Conservation (phyloP, 108 stramenopile genomes). For the Cyclotella cryptica region DNA sequence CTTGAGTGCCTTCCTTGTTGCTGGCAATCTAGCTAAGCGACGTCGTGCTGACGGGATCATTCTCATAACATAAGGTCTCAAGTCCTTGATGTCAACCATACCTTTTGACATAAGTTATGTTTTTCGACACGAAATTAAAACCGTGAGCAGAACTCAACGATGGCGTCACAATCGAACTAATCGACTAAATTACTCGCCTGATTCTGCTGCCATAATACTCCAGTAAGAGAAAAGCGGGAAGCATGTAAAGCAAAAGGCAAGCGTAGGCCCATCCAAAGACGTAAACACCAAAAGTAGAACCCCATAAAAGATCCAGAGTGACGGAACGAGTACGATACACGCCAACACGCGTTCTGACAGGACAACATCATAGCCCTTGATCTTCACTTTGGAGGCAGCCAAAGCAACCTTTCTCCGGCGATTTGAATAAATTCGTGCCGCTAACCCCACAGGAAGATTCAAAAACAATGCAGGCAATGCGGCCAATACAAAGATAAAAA, state of each 20-base stretch:
- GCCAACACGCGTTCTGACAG: slow-evolving; percentile 94
- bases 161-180: neutral
- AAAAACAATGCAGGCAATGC: slow-evolving; percentile 89
- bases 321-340: slow-evolving; percentile 95
- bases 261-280: slow-evolving; percentile 77
- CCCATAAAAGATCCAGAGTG: slow-evolving; percentile 91
- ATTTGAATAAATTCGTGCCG: slow-evolving; percentile 86
- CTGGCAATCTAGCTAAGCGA: slow-evolving; percentile 72
- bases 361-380: slow-evolving; percentile 94
- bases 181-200: slow-evolving; percentile 10
- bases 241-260: slow-evolving; percentile 81
- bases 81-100: slow-evolving; percentile 95
- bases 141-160: neutral
- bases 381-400: slow-evolving; percentile 94
- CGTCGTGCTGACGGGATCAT: slow-evolving; percentile 76
- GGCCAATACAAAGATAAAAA: slow-evolving; percentile 79
- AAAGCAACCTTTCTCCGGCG: slow-evolving; percentile 89
- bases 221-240: slow-evolving; percentile 94
- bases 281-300: slow-evolving; percentile 75
- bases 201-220: slow-evolving; percentile 90
- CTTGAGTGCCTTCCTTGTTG: slow-evolving; percentile 66
- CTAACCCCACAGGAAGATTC: slow-evolving; percentile 93
- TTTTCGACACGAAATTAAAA: neutral
- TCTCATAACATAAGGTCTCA: slow-evolving; percentile 85
- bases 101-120: slow-evolving; percentile 58